These are phyloP conservation scores for Epicoccum nigrum DNA, from an alignment of 2,329 filamentous ascomycete genomes.

Conservation along the genomic window DNA sequence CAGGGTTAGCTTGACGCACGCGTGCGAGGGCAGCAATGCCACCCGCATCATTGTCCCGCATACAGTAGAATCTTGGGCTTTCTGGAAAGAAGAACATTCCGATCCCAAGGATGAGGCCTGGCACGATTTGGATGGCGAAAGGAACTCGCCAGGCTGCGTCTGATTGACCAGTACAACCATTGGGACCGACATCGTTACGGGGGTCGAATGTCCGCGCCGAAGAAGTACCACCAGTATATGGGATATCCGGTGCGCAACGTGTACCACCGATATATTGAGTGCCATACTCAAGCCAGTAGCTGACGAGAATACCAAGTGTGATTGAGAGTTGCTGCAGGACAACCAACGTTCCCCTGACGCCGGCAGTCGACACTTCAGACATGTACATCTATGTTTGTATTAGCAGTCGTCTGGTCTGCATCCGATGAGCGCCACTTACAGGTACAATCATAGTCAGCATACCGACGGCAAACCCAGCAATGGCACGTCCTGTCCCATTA, in stretches of 20 bases:
- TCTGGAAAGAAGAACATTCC: conserved; percentile 57
- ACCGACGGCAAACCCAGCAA: conserved; percentile 29
- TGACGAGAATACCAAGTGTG: conserved; percentile 28
- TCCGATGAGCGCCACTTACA: not conserved
- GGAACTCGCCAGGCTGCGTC: conserved; percentile 65
- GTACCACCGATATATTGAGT: conserved; percentile 30
- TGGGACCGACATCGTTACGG: conserved; percentile 24
- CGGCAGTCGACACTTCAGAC: conserved; percentile 28
- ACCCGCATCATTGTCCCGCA: conserved; percentile 50
- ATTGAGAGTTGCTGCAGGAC: conserved; percentile 29
- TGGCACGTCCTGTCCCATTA: conserved; percentile 19
- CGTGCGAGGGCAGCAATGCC: conserved; percentile 55
- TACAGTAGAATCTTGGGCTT: conserved; percentile 36
- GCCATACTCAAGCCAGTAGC: conserved; percentile 30
- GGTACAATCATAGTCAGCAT: conserved; percentile 33
- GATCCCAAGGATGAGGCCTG: conserved; percentile 73
- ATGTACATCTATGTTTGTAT: conserved; percentile 23
- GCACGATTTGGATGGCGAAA: conserved; percentile 78
- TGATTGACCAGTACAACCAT: conserved; percentile 45
- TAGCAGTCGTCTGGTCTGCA: not conserved
- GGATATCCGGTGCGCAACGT: conserved; percentile 56
- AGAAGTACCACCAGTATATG: conserved; percentile 54
- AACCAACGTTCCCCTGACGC: conserved; percentile 29
- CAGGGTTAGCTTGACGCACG: conserved; percentile 51
- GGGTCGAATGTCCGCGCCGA: conserved; percentile 48